Percentiles rank a stretch among this genome's conserved stretches.
These are phyloP conservation scores for Ceratobasidium sp. DNA, from an alignment of 1,284 basidiomycete species.

Conservation along the genomic window DNA sequence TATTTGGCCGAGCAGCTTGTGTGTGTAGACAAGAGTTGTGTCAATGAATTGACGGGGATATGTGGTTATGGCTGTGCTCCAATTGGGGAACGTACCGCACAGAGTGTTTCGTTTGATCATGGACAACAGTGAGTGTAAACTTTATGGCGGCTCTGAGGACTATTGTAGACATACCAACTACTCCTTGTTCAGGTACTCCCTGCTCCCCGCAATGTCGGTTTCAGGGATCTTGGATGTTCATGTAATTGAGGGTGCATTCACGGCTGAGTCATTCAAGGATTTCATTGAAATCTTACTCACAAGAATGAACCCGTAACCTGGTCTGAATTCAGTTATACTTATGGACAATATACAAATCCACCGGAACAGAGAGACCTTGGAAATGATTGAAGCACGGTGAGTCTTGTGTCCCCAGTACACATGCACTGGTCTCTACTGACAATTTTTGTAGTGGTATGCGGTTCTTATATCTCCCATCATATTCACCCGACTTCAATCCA, in stretches of 20 bases:
- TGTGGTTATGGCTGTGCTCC: slow-evolving; percentile 44
- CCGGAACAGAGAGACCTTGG: slow-evolving; percentile 30
- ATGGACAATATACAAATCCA: slow-evolving; percentile 51
- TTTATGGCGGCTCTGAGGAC: no score
- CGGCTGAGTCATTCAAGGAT: slow-evolving; percentile 31
- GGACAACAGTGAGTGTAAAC: slow-evolving; percentile 42
- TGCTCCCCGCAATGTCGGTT: slow-evolving; percentile 49
- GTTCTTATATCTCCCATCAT: no score
- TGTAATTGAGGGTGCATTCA: slow-evolving; percentile 46
- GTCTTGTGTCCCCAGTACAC: background rate
- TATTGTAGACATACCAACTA: background rate
- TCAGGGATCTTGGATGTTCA: slow-evolving; percentile 47
- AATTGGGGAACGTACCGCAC: slow-evolving; percentile 37
- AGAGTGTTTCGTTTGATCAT: slow-evolving; percentile 43
- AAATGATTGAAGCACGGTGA: slow-evolving; percentile 41
- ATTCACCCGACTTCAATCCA: no score
- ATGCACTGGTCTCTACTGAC: no score
- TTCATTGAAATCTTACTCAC: slow-evolving; percentile 48
- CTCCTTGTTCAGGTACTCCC: slow-evolving; percentile 47
- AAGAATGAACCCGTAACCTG: slow-evolving; percentile 50
- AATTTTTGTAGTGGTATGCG: no score
- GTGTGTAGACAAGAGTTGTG: slow-evolving; percentile 48
- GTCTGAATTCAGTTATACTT: slow-evolving; percentile 48
- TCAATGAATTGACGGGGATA: slow-evolving; percentile 41
- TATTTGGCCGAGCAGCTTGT: slow-evolving; percentile 46